Evolutionary conservation across 108 stramenopile species (phyloP).

Genomic region (Asterionellopsis glacialis): DNA sequence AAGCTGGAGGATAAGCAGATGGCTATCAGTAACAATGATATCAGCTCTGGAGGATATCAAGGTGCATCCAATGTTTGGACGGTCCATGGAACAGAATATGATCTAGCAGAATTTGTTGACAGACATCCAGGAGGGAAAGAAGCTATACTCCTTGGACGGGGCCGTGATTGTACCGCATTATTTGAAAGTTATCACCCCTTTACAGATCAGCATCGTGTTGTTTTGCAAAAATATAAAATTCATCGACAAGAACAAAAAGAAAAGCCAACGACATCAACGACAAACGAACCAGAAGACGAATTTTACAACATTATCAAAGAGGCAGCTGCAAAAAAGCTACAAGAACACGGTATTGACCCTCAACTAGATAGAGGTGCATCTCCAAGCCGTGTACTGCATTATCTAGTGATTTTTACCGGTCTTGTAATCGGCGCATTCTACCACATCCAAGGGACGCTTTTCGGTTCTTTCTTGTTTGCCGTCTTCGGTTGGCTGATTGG

Average conservation of each 20-base stretch:
- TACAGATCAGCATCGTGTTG: constrained; percentile 19
- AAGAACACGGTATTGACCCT: constrained; percentile 36
- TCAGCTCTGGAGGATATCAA: too few species aligned
- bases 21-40: neutral
- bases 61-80: constrained; percentile 27
- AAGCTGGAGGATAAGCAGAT: too few species aligned
- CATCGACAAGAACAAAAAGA: constrained; percentile 1
- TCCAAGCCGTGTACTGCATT: constrained; percentile 20
- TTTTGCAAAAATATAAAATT: constrained; percentile 28
- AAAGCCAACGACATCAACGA: constrained; percentile 6
- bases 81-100: constrained; percentile 49
- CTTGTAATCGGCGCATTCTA: constrained; percentile 14
- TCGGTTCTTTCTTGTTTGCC: constrained; percentile 43
- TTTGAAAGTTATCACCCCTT: constrained; percentile 66
- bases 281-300: constrained; percentile 13
- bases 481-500: constrained; percentile 58
- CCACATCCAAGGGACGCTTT: constrained; percentile 32
- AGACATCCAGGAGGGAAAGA: constrained; percentile 56
- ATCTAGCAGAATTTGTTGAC: constrained; percentile 41
- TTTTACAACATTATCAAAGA: constrained; percentile 46
- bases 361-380: constrained; percentile 31
- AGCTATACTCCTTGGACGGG: constrained; percentile 52
- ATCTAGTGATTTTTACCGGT: constrained; percentile 13
- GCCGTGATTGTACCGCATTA: constrained; percentile 65
- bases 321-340: constrained; percentile 17